Base-by-base conservation (phyloP, 306 rosid species). In the Sesbania bispinosa region DNA sequence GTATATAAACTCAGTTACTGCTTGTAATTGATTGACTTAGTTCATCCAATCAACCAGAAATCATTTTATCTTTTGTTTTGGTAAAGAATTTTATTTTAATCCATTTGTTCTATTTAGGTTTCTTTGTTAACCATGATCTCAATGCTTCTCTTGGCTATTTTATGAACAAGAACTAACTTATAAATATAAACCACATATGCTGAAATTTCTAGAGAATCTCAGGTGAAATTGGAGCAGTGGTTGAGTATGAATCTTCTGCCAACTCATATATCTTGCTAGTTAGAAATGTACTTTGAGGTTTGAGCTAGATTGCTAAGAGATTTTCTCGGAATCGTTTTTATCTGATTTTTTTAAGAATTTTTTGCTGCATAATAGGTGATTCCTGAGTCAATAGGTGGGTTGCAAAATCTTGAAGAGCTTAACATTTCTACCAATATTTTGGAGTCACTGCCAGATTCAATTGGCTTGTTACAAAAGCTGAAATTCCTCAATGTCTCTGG, bases 361-460 rank as follows among this genome's bases (percentile, higher is more conserved):
- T 38, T 48, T 67, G 66, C 70, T 47, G 36, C 62, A 29, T 62
- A 23, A 76, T 88, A 94, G 99, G 80, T 36, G 14, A 82, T 94
- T 75, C 97, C 96, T 45, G 99, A 89, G 33, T 75, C 99, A 16
- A 83, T 94, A 68, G 77, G 80, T 35, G 92, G 88, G 55, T 62
- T 94, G 72, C 85, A 85, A 76, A 88, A 80, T 70, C 95, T 94
- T 0, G 93, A 94, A 83, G 99, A 94, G 85, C 85, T 94, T 35
- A 89, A 94, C 41, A 45, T 83, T 48, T 79, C 97, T 45, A 80
- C 97, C 45, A 94, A 94, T 83, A 64, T 69, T 16, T 80, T 94
- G 88, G 82, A 42, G 80, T 75, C 85, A 2, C 82, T 94, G 52
- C 97, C 99, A 1, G 96, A 94, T 63, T 67, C 96, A 9, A 89